These are phyloP conservation scores for Chaetothyriales sp. DNA, from an alignment of 2,329 filamentous ascomycete species.

Conservation along the genomic window DNA sequence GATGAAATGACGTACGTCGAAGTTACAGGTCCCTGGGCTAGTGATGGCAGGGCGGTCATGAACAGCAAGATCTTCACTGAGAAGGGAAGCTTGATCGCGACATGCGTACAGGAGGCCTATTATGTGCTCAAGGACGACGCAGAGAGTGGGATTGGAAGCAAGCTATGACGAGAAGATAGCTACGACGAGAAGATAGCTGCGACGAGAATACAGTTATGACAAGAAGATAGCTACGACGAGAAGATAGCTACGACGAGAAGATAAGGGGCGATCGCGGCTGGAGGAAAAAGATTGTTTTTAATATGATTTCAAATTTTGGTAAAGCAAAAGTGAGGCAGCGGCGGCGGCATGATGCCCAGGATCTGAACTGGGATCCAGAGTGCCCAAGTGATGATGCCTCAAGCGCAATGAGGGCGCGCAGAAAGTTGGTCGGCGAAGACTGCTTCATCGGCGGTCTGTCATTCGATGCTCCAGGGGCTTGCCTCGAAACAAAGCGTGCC, in stretches of 20 bases:
- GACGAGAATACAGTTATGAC: too few species aligned
- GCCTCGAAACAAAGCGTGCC: background rate
- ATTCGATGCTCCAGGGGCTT: background rate
- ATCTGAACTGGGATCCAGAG: background rate
- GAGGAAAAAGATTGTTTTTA: background rate
- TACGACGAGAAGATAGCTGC: too few species aligned
- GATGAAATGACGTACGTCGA: constrained; percentile 16
- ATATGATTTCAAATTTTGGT: background rate
- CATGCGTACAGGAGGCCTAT: constrained; percentile 16
- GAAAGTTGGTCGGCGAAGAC: background rate
- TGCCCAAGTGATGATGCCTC: background rate
- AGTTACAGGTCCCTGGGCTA: constrained; percentile 14
- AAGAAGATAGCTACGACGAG: background rate
- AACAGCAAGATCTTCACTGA: constrained; percentile 13
- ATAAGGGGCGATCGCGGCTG: too few species aligned
- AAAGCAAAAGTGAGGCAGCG: background rate
- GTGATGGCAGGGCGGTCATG: constrained; percentile 15
- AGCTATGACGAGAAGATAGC: background rate
- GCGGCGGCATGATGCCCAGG: background rate
- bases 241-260: background rate
- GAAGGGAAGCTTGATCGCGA: constrained; percentile 12
- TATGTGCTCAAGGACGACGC: constrained; percentile 15
- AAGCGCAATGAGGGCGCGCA: background rate
- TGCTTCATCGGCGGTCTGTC: background rate
- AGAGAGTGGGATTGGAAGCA: constrained; percentile 5